These are phyloP conservation scores for Pythium dissimile DNA, from an alignment of 352 stramenopile genomes.

Conservation along the genomic window DNA sequence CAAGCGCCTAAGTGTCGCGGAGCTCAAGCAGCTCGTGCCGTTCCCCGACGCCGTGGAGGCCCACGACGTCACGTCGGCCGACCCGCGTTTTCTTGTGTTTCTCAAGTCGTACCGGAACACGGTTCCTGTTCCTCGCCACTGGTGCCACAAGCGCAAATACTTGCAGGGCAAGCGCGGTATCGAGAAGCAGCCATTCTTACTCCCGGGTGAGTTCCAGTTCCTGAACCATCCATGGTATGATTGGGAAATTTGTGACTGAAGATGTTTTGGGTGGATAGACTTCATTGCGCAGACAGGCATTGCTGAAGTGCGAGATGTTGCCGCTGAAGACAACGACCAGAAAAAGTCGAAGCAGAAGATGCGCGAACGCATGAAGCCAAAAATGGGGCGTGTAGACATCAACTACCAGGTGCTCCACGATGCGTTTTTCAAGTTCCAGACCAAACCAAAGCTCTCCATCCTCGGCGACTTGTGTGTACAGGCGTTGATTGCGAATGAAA, in stretches of 20 bases:
- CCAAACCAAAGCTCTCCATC: conserved; percentile 91
- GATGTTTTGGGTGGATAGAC: too few relatives aligned
- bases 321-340: conserved; percentile 84
- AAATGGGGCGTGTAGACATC: conserved; percentile 97
- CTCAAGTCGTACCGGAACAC: conserved; percentile 96
- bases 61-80: conserved; percentile 95
- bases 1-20: conserved; percentile 91
- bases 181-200: conserved; percentile 93
- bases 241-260: too few relatives aligned
- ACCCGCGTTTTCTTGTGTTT: conserved; percentile 94
- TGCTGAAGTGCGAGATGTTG: conserved; percentile 67
- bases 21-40: conserved; percentile 95
- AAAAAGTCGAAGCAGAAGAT: conserved; percentile 93
- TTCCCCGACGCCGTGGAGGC: conserved; percentile 95
- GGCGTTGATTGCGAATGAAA: neutral
- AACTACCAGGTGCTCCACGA: conserved; percentile 98
- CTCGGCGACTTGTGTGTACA: conserved; percentile 73
- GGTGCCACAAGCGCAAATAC: conserved; percentile 98
- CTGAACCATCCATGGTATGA: too few relatives aligned
- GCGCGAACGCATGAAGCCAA: conserved; percentile 92
- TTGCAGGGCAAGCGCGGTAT: conserved; percentile 95
- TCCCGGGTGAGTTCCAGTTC: conserved; percentile 51
- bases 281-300: conserved; percentile 98
- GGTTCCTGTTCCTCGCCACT: conserved; percentile 96
- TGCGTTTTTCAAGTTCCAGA: conserved; percentile 99